Percentiles rank a stretch among this genome's conserved stretches.
These are phyloP conservation scores for Synchytrium microbalum DNA, from an alignment of 371 early-diverging fungal species.

Conservation along the genomic window DNA sequence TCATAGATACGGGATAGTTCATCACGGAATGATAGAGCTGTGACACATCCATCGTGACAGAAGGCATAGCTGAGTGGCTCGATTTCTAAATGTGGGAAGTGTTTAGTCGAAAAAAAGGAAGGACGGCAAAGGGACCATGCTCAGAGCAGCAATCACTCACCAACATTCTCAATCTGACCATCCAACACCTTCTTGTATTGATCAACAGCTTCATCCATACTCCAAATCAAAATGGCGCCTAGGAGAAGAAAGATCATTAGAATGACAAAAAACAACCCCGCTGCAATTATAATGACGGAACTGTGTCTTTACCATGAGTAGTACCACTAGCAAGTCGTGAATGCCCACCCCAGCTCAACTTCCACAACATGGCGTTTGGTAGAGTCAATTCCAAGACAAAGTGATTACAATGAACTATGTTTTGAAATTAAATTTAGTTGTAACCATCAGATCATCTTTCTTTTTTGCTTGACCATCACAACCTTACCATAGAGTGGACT, in stretches of 20 bases:
- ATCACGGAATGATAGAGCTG: constrained; percentile 18
- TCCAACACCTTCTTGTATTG: background rate
- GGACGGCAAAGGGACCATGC: background rate
- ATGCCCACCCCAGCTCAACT: constrained; percentile 19
- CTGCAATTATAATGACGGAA: background rate
- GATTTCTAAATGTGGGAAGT: background rate
- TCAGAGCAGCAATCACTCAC: constrained; percentile 13
- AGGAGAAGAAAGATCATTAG: constrained; percentile 2
- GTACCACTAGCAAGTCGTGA: constrained; percentile 25
- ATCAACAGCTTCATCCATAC: constrained; percentile 13
- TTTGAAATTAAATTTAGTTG: constrained; percentile 5
- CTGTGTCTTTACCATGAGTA: constrained; percentile 22
- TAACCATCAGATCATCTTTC: constrained; percentile 12
- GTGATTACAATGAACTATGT: constrained; percentile 9
- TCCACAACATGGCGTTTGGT: constrained; percentile 22
- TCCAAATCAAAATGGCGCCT: constrained; percentile 29
- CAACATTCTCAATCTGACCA: constrained; percentile 6
- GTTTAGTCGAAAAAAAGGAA: background rate
- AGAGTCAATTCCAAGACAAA: constrained; percentile 11
- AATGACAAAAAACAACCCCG: background rate
- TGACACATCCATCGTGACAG: constrained; percentile 26
- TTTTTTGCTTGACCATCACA: constrained; percentile 10
- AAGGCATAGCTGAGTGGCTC: constrained; percentile 15
- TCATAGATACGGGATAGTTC: constrained; percentile 8
- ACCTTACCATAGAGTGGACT: background rate